Percentiles rank a stretch among this genome's conserved stretches.
phyloP scores from a whole-genome alignment of 2,329 filamentous ascomycete genomes.

The Cylindrodendrum hubeiense region DNA sequence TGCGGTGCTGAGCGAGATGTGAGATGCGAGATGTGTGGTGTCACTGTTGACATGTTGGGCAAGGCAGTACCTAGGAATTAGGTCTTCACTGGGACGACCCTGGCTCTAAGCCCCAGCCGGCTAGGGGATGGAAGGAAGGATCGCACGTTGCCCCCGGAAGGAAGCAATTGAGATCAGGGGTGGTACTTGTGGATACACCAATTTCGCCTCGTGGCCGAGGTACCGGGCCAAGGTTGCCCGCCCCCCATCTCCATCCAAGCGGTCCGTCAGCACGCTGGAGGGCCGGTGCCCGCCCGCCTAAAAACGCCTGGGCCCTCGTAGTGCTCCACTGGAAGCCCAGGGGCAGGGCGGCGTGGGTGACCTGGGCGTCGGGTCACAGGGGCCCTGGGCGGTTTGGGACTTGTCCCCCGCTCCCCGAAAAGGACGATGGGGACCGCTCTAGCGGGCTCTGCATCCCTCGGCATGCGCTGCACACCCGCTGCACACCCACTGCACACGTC shows the following conservation, averaged over 20 bases:
- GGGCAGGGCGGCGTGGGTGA: slow-evolving; percentile 10
- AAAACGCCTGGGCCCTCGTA: not conserved
- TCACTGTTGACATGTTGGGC: not conserved
- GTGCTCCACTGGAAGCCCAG: slow-evolving; percentile 13
- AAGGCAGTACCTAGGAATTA: not conserved
- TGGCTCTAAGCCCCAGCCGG: slow-evolving; percentile 1
- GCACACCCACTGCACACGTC: not conserved
- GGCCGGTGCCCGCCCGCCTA: slow-evolving; percentile 8
- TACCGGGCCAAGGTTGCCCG: not conserved
- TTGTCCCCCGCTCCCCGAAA: slow-evolving; percentile 18
- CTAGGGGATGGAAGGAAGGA: not conserved
- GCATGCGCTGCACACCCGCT: not conserved
- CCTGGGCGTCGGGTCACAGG: slow-evolving; percentile 23
- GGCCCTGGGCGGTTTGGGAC: slow-evolving; percentile 16
- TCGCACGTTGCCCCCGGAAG: slow-evolving; percentile 5
- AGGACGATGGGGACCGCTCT: not conserved
- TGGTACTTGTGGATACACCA: slow-evolving; percentile 13
- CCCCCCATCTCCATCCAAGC: not conserved
- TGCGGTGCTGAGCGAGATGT: not conserved
- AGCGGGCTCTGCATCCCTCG: not conserved
- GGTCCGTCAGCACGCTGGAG: slow-evolving; percentile 27
- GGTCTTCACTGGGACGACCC: slow-evolving; percentile 1
- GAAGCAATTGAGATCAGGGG: slow-evolving; percentile 5
- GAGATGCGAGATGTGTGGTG: not conserved
- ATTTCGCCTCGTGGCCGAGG: slow-evolving; percentile 26